These are phyloP conservation scores for Glonium stellatum DNA, from an alignment of 495 filamentous ascomycete species.

Conservation along the genomic window DNA sequence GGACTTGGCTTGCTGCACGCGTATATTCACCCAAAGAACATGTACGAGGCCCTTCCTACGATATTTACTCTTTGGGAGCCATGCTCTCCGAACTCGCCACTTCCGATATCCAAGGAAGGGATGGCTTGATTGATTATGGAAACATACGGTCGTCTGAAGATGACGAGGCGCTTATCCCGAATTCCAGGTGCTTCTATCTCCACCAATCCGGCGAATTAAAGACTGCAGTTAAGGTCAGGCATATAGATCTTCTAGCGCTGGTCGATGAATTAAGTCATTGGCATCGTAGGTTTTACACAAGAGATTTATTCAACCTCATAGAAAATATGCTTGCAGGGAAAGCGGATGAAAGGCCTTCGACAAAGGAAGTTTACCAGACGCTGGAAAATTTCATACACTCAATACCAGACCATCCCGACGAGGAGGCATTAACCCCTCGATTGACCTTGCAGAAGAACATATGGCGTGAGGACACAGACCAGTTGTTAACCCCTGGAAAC, in stretches of 20 bases:
- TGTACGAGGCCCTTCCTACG: background rate
- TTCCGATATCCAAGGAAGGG: background rate
- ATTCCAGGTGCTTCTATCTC: background rate
- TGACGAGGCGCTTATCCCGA: background rate
- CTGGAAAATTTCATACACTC: background rate
- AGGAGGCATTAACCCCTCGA: too few relatives aligned
- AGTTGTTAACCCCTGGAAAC: too few relatives aligned
- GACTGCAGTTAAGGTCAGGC: background rate
- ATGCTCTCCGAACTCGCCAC: constrained; percentile 1
- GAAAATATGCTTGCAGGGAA: background rate
- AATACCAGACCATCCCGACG: too few relatives aligned
- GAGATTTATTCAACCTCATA: background rate
- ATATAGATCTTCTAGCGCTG: background rate
- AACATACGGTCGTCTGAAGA: background rate
- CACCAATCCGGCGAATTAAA: background rate
- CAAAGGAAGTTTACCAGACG: background rate
- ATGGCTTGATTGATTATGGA: background rate
- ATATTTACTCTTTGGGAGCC: background rate
- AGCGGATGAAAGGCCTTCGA: background rate
- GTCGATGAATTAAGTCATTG: background rate
- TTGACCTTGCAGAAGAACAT: too few relatives aligned
- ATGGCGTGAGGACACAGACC: too few relatives aligned
- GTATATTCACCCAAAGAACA: background rate
- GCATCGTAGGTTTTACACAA: background rate
- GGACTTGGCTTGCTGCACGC: background rate